A percentile compares a stretch with the other conserved stretches of the same genome.
Evolutionary conservation across 2,329 filamentous ascomycete genomes (phyloP).

Genomic region (Domatiomyces globalis): DNA sequence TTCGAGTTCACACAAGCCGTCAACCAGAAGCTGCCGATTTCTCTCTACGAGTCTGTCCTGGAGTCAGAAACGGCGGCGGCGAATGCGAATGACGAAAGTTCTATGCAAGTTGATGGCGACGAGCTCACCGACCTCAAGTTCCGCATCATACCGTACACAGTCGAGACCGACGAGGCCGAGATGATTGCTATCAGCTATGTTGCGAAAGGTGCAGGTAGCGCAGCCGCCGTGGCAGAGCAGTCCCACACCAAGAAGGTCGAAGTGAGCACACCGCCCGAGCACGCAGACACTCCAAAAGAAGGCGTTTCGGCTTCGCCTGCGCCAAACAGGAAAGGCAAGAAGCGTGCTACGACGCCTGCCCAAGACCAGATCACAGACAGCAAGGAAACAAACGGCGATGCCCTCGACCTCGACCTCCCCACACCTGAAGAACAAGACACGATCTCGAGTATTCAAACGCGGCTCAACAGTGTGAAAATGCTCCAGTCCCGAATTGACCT

Average conservation of each 20-base stretch:
- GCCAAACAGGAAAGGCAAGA: slow-evolving; percentile 24
- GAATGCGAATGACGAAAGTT: slow-evolving; percentile 35
- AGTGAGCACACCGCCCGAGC: slow-evolving; percentile 20
- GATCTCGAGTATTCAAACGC: slow-evolving; percentile 60
- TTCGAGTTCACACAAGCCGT: slow-evolving; percentile 37
- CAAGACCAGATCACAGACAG: slow-evolving; percentile 20
- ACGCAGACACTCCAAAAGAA: neutral
- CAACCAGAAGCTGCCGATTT: slow-evolving; percentile 72
- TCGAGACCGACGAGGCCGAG: slow-evolving; percentile 90
- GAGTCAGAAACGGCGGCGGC: slow-evolving; percentile 43
- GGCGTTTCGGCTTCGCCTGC: slow-evolving; percentile 1
- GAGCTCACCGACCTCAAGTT: slow-evolving; percentile 53
- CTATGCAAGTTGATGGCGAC: slow-evolving; percentile 53
- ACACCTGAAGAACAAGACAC: slow-evolving; percentile 52
- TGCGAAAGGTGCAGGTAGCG: slow-evolving; percentile 69
- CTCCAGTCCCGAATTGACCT: slow-evolving; percentile 63
- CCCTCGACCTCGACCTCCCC: slow-evolving; percentile 21
- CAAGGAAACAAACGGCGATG: slow-evolving; percentile 11
- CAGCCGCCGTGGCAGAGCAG: slow-evolving; percentile 35
- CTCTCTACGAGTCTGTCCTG: slow-evolving; percentile 74
- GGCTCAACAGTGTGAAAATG: slow-evolving; percentile 88
- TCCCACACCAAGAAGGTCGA: slow-evolving; percentile 24
- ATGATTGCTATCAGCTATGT: slow-evolving; percentile 97
- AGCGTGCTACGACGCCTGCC: slow-evolving; percentile 20
- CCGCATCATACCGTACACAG: slow-evolving; percentile 66